Percentiles rank a stretch among this genome's conserved stretches.
Conservation (phyloP, 2,329 filamentous ascomycete species). For the Hirsutella thompsonii region DNA sequence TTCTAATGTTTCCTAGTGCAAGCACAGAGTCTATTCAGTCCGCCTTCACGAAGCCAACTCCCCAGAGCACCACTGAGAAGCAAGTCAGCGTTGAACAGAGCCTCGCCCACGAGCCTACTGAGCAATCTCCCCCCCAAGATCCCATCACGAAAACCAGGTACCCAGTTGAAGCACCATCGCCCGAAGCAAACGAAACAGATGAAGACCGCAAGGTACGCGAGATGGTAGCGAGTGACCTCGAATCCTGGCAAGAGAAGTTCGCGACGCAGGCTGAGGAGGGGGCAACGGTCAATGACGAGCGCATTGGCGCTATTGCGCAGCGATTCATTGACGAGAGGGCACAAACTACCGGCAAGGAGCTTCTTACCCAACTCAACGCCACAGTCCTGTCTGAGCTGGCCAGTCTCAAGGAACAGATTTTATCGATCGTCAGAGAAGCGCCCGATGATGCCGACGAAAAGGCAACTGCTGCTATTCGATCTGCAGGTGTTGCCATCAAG, state of each 20-base stretch:
- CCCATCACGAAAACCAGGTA: constrained; percentile 13
- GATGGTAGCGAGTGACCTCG: constrained; percentile 65
- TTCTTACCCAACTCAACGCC: constrained; percentile 56
- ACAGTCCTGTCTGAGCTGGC: constrained; percentile 51
- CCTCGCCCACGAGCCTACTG: constrained; percentile 14
- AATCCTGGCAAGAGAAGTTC: constrained; percentile 81
- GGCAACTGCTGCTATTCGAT: constrained; percentile 40
- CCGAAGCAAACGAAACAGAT: constrained; percentile 36
- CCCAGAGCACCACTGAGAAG: constrained; percentile 20
- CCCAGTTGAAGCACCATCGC: constrained; percentile 30
- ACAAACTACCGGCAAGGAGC: constrained; percentile 49
- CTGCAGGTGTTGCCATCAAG: constrained; percentile 61
- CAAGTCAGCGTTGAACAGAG: constrained; percentile 10
- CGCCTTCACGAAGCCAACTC: constrained; percentile 20
- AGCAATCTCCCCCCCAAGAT: constrained; percentile 2
- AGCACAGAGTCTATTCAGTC: constrained; percentile 7
- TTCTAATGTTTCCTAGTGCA: neutral
- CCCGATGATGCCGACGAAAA: constrained; percentile 27
- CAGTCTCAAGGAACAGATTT: constrained; percentile 54
- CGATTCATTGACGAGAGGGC: constrained; percentile 50
- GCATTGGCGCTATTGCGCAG: constrained; percentile 44
- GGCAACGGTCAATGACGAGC: constrained; percentile 56
- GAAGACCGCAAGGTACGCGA: constrained; percentile 46
- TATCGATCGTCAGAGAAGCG: constrained; percentile 42
- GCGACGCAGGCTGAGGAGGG: constrained; percentile 76